Evolutionary conservation across 176 grass and related monocot genomes (phyloP).

Genomic region (Musa troglodytarum): DNA sequence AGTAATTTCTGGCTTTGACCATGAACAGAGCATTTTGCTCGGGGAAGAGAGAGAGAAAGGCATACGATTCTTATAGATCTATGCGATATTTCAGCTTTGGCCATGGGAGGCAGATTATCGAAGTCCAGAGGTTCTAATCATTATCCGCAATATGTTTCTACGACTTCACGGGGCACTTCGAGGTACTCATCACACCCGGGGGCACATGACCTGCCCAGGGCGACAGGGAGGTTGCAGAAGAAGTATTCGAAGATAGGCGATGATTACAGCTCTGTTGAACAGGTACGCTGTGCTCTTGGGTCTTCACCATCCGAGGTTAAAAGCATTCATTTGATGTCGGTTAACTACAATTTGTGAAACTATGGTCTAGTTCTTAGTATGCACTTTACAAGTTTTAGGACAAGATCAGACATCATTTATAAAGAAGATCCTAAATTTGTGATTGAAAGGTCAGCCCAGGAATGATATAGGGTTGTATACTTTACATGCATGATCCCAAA

Average conservation of each 20-base stretch:
- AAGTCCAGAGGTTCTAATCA: neutral
- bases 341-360: neutral
- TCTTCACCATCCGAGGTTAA: neutral
- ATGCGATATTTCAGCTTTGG: neutral
- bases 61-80: neutral
- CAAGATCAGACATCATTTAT: too few species aligned
- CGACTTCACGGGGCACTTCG: neutral
- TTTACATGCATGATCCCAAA: too few species aligned
- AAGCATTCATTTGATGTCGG: neutral
- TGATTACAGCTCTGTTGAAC: slow-evolving; percentile 50
- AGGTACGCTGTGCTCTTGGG: slow-evolving; percentile 14
- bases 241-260: slow-evolving; percentile 48
- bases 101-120: neutral
- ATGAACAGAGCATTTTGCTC: neutral
- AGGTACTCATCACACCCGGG: neutral
- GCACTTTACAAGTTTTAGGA: too few species aligned
- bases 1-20: neutral
- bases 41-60: neutral
- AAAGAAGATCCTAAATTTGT: too few species aligned
- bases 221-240: slow-evolving; percentile 1
- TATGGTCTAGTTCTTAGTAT: too few species aligned
- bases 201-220: slow-evolving; percentile 8
- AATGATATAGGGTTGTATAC: too few species aligned
- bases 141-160: neutral
- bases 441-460: too few species aligned